Conservation (phyloP, 2,329 filamentous ascomycete species). For the Fusarium citri region DNA sequence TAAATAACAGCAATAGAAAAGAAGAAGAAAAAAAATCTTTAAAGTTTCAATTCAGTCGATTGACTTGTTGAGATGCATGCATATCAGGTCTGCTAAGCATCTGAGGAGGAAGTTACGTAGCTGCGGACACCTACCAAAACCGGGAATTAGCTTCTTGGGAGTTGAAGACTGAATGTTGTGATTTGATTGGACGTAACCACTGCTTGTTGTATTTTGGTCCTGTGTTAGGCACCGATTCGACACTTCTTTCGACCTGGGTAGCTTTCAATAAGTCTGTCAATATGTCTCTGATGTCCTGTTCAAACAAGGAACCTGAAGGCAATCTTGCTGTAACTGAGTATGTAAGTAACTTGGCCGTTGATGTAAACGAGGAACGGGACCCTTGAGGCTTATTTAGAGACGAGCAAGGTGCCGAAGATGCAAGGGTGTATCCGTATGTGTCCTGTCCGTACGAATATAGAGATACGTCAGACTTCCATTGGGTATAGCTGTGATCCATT, state of each 20-base stretch:
- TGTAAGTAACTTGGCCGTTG: background rate
- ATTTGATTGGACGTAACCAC: constrained; percentile 9
- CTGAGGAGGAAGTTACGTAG: background rate
- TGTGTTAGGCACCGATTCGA: background rate
- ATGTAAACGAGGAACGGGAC: background rate
- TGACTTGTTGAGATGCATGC: background rate
- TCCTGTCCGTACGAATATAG: background rate
- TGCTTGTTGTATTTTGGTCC: background rate
- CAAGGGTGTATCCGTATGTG: background rate
- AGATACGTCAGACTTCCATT: background rate
- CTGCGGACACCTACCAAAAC: constrained; percentile 1
- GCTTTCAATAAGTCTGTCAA: background rate
- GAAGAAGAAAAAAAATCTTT: background rate
- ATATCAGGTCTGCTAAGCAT: background rate
- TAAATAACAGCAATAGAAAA: background rate
- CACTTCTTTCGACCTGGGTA: background rate
- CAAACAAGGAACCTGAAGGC: background rate
- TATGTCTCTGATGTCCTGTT: background rate
- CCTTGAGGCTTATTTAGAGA: background rate
- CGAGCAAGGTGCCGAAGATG: background rate
- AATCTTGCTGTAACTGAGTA: background rate
- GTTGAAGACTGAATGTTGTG: constrained; percentile 5
- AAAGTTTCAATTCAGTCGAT: background rate
- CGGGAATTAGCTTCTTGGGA: background rate
- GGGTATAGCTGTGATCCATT: background rate